These are phyloP conservation scores for Cichorium intybus DNA, from an alignment of 140 eudicot genomes.

Conservation along the genomic window DNA sequence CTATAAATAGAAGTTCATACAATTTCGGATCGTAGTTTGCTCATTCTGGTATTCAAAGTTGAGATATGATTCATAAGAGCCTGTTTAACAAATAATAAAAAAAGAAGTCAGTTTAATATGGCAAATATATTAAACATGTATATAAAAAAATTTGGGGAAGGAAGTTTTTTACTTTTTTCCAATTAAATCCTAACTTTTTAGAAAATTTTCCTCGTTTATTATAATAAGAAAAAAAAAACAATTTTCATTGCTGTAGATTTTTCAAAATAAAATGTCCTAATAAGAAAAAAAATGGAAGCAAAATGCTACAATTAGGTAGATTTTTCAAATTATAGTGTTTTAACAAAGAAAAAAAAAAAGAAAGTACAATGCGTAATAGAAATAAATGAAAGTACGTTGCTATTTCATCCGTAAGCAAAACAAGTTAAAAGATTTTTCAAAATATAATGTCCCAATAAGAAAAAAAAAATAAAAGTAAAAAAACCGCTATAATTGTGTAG, in stretches of 20 bases:
- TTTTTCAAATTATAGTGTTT: no score
- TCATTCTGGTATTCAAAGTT: conserved; percentile 44
- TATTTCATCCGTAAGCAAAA: neutral
- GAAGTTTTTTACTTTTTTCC: no score
- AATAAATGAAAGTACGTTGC: no score
- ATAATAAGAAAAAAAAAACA: neutral
- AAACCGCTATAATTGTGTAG: no score
- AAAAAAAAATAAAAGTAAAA: neutral
- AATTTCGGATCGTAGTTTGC: conserved; percentile 56
- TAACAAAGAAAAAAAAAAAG: no score
- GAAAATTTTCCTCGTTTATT: neutral
- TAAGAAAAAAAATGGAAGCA: no score
- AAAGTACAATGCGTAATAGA: no score
- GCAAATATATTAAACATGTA: neutral
- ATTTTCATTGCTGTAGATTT: neutral
- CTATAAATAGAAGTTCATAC: conserved; percentile 34
- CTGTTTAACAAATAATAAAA: conserved; percentile 34
- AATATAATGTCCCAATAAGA: neutral
- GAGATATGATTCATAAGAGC: conserved; percentile 59
- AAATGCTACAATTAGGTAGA: no score
- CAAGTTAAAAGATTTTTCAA: neutral
- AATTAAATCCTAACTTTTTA: no score
- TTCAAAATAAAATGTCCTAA: neutral
- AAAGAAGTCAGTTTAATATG: conserved; percentile 3
- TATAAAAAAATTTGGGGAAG: no score